Evolutionary conservation across 371 early-diverging fungal genomes (phyloP).

Genomic region (Rhizomucor miehei): DNA sequence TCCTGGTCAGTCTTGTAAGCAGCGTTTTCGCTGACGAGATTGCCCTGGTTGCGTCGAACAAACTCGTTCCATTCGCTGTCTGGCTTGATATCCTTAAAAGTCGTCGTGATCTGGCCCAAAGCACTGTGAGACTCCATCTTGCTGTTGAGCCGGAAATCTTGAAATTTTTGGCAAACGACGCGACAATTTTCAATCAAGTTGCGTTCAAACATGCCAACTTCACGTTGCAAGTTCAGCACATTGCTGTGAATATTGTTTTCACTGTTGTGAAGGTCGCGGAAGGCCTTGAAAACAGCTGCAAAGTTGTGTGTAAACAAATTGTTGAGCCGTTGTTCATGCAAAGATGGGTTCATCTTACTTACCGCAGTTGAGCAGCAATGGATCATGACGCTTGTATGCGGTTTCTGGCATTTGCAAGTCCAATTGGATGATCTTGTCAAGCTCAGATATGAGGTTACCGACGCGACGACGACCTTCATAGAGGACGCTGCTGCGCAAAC

Average conservation of each 20-base stretch:
- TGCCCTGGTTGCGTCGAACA: constrained; percentile 28
- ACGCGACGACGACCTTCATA: constrained; percentile 33
- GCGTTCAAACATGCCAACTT: constrained; percentile 37
- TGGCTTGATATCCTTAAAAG: constrained; percentile 23
- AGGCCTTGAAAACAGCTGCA: constrained; percentile 25
- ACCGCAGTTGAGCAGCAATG: constrained; percentile 35
- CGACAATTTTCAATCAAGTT: constrained; percentile 34
- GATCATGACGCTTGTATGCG: constrained; percentile 29
- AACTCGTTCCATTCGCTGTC: constrained; percentile 46
- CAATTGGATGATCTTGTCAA: constrained; percentile 26
- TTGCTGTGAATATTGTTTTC: constrained; percentile 45
- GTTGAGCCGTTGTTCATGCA: neutral
- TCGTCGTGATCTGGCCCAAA: constrained; percentile 20
- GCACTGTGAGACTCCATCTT: constrained; percentile 27
- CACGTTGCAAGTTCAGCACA: constrained; percentile 38
- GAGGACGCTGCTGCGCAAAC: constrained; percentile 23
- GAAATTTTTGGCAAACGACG: constrained; percentile 20
- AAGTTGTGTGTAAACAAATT: neutral
- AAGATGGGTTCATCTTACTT: constrained; percentile 4
- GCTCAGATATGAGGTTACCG: constrained; percentile 18
- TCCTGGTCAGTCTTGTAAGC: constrained; percentile 39
- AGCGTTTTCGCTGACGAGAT: constrained; percentile 34
- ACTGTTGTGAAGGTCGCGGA: constrained; percentile 27
- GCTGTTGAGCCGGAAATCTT: constrained; percentile 30
- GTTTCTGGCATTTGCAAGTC: constrained; percentile 22